Conservation (phyloP, 2,329 filamentous ascomycete genomes). For the Epichloe uncinata region DNA sequence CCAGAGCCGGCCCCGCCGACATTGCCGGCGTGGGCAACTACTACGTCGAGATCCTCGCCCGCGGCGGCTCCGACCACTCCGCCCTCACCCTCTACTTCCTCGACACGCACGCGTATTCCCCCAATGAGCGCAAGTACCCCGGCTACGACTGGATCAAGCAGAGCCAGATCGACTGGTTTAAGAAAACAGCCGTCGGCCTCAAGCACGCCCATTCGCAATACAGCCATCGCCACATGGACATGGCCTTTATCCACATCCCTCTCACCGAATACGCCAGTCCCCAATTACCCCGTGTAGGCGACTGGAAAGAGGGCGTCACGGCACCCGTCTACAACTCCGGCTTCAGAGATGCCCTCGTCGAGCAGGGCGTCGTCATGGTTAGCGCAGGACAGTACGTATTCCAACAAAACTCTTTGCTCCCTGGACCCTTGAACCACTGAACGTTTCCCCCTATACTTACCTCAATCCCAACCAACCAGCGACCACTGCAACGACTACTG, state of each 20-base stretch:
- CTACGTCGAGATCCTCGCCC: conserved; percentile 76
- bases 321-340: conserved; percentile 81
- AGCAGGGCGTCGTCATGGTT: conserved; percentile 74
- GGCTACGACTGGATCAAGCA: conserved; percentile 97
- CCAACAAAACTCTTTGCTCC: too few species aligned
- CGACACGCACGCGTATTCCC: conserved; percentile 89
- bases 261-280: conserved; percentile 70
- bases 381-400: conserved; percentile 77
- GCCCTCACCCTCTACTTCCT: conserved; percentile 91
- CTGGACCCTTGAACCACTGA: not conserved
- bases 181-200: conserved; percentile 56
- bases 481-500: conserved; percentile 98
- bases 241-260: conserved; percentile 96
- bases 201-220: conserved; percentile 73
- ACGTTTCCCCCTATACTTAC: not conserved
- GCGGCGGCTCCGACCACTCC: conserved; percentile 67
- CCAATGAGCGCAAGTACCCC: conserved; percentile 74
- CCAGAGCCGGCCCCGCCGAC: conserved; percentile 66
- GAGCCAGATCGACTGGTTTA: conserved; percentile 92
- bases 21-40: conserved; percentile 94
- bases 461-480: conserved; percentile 24
- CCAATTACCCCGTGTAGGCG: conserved; percentile 47
- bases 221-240: conserved; percentile 83
- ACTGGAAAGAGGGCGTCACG: conserved; percentile 72
- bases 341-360: conserved; percentile 78